phyloP scores from a whole-genome alignment of 768 basidiomycete species.

The Leccinellum albellum region DNA sequence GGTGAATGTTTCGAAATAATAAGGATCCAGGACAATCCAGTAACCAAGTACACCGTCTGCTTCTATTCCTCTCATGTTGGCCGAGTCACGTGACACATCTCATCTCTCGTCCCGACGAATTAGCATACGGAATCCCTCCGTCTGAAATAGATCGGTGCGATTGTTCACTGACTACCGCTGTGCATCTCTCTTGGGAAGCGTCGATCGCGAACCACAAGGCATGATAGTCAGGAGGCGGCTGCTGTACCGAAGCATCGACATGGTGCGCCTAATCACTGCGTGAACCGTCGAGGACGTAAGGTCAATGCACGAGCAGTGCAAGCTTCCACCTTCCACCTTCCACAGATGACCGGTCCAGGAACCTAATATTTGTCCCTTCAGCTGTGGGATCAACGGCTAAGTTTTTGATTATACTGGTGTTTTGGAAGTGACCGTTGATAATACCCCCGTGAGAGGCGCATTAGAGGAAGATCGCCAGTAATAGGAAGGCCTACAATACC shows the following conservation, averaged over 20 bases:
- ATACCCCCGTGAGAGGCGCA: not conserved
- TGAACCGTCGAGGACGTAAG: not conserved
- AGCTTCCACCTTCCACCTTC: not conserved
- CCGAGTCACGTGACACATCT: too few relatives aligned
- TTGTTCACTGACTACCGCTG: not conserved
- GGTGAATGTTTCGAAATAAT: not conserved
- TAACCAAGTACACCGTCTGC: too few relatives aligned
- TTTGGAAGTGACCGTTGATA: not conserved
- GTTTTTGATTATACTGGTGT: not conserved
- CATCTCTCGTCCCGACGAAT: too few relatives aligned
- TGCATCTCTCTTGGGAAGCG: not conserved
- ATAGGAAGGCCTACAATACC: not conserved
- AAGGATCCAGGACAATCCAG: not conserved
- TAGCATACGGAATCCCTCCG: too few relatives aligned
- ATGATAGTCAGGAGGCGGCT: not conserved
- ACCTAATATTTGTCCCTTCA: not conserved
- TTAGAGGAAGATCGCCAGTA: not conserved
- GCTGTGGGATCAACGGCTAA: not conserved
- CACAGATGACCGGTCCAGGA: not conserved
- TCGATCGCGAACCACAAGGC: not conserved
- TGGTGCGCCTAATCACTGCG: not conserved
- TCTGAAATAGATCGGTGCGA: too few relatives aligned
- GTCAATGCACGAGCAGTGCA: not conserved
- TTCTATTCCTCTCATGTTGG: too few relatives aligned
- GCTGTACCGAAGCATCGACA: not conserved